Base-by-base conservation (phyloP, 345 rosid species). In the Brassica nigra region DNA sequence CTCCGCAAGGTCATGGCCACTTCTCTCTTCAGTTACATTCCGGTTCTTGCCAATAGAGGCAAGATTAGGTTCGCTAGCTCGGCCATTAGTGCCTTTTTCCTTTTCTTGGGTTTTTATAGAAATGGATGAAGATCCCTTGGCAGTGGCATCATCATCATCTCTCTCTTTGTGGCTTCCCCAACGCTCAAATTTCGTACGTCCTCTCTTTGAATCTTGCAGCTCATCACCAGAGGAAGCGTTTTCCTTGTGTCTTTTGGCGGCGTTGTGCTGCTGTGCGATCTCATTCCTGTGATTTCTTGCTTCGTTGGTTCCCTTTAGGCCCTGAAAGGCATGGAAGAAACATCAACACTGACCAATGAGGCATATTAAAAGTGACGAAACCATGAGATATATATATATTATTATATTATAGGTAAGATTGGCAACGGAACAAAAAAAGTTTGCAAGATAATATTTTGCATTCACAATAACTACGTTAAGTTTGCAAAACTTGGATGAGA, bases 161-260 rank as follows among this genome's bases (percentile, higher is more conserved):
- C 89, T 88, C 88, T 93, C 97, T 82, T 84, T 89, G 68, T 95
- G 97, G 90, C 97, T 95, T 2, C 91, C 86, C 99, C 99, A 95
- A 15, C 93, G 95, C 81, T 95, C 99, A 83, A 93, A 69, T 82
- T 93, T 91, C 28, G 97, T 89, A 58, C 93, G 93, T 57, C 99
- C 97, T 79, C 89, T 87, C 85, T 85, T 90, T 16, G 92, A 88
- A 73, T 89, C 91, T 75, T 82, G 89, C 59, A 80, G 93, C 77
- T 95, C 98, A 42, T 91, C 97, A 69, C 92, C 97, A 2, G 95
- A 85, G 67, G 90, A 87, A 81, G 82, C 87, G 66, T 85, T 91
- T 80, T 88, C 91, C 78, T 70, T 88, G 63, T 69, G 86, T 77
- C 86, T 90, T 81, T 85, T 87, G 75, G 90, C 79, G 70, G 90